These are phyloP conservation scores for Trypanosoma caninum DNA, from an alignment of 208 protist species.

Conservation along the genomic window DNA sequence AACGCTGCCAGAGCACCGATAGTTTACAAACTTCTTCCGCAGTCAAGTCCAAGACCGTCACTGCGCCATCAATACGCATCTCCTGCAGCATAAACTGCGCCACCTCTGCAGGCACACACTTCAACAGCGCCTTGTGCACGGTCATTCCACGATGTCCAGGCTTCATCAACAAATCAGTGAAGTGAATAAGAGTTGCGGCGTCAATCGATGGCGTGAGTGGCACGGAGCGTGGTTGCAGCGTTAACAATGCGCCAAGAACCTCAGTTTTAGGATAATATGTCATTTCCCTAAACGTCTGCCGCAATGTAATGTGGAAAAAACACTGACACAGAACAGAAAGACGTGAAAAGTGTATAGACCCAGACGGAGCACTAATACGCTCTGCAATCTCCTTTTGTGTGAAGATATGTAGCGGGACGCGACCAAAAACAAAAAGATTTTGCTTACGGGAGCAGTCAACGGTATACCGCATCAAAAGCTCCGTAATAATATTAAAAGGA, in stretches of 20 bases:
- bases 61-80: constrained; percentile 70
- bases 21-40: constrained; percentile 64
- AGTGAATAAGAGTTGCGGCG: constrained; percentile 74
- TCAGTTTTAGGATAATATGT: constrained; percentile 87
- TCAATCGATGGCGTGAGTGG: constrained; percentile 49
- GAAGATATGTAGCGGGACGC: constrained; percentile 85
- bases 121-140: constrained; percentile 65
- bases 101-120: constrained; percentile 63
- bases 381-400: constrained; percentile 86
- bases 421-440: constrained; percentile 78
- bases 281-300: constrained; percentile 75
- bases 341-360: constrained; percentile 76
- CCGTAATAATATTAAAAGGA: constrained; percentile 75
- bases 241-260: constrained; percentile 76
- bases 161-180: constrained; percentile 74
- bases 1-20: constrained; percentile 69
- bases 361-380: constrained; percentile 66
- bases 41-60: constrained; percentile 73
- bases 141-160: constrained; percentile 53
- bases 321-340: constrained; percentile 79
- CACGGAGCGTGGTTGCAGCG: constrained; percentile 62
- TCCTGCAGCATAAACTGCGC: constrained; percentile 86
- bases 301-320: constrained; percentile 75
- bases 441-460: constrained; percentile 64
- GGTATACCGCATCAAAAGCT: constrained; percentile 84